These are phyloP conservation scores for Yamadazyma songkhlaensis DNA, from an alignment of 1,139 yeast genomes.

Conservation along the genomic window DNA sequence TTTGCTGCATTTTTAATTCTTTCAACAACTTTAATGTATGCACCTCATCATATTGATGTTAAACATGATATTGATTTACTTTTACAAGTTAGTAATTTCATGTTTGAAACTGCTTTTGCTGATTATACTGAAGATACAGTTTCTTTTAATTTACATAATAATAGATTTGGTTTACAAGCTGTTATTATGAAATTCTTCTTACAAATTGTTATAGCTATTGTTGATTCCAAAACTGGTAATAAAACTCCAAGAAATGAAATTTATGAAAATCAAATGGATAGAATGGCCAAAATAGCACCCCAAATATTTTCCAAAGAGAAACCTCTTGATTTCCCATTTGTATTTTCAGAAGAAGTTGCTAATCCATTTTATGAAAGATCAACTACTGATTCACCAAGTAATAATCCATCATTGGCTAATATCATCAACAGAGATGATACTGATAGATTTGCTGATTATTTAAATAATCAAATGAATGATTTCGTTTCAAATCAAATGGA, in stretches of 20 bases:
- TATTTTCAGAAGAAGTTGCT: background rate
- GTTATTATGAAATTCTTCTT: conserved; percentile 22
- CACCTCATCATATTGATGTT: conserved; percentile 28
- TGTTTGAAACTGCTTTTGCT: conserved; percentile 7
- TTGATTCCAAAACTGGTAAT: conserved; percentile 9
- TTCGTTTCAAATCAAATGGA: conserved; percentile 14
- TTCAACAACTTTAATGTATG: conserved; percentile 30
- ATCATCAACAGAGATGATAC: conserved; percentile 12
- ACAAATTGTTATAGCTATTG: conserved; percentile 18
- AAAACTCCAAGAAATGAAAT: background rate
- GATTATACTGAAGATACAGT: background rate
- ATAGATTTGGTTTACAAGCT: conserved; percentile 16
- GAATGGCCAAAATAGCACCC: conserved; percentile 11
- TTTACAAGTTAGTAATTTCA: conserved; percentile 23
- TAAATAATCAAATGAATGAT: conserved; percentile 10
- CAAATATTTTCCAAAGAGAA: conserved; percentile 9
- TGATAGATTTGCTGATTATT: conserved; percentile 7
- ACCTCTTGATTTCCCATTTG: conserved; percentile 3
- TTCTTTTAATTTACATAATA: conserved; percentile 11
- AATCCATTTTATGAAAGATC: background rate
- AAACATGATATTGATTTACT: conserved; percentile 29
- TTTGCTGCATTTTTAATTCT: conserved; percentile 35
- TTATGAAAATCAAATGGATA: conserved; percentile 7
- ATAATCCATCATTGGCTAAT: conserved; percentile 25
- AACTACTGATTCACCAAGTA: conserved; percentile 17